A percentile compares a stretch with the other conserved stretches of the same genome.
Conservation (phyloP, 129 eudicot genomes). For the Calendula officinalis region DNA sequence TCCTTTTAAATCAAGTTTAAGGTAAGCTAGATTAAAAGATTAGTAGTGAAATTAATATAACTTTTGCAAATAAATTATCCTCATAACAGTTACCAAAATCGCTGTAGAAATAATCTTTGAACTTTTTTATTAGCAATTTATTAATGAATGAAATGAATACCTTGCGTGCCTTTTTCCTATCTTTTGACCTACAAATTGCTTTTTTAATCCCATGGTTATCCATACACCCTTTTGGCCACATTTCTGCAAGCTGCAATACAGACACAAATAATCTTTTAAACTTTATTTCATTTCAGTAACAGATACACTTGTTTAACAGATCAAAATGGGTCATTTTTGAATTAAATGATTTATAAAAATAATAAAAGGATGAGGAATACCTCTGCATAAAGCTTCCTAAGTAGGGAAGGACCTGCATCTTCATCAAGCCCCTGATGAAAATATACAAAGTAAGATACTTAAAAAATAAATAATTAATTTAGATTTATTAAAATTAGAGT, state of each 20-base stretch:
- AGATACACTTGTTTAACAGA: background rate
- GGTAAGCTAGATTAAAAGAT: too few relatives aligned
- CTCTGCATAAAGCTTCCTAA: constrained; percentile 79
- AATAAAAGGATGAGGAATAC: constrained; percentile 25
- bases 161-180: constrained; percentile 57
- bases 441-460: constrained; percentile 23
- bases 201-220: constrained; percentile 78
- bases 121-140: too few relatives aligned
- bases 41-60: too few relatives aligned
- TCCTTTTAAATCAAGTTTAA: background rate
- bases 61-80: too few relatives aligned
- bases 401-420: constrained; percentile 69
- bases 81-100: background rate
- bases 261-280: constrained; percentile 10
- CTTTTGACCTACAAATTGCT: constrained; percentile 79
- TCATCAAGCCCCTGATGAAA: constrained; percentile 68
- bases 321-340: background rate
- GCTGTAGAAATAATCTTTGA: too few relatives aligned
- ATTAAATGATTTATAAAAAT: background rate
- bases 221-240: constrained; percentile 84
- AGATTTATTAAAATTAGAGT: background rate
- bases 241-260: constrained; percentile 62
- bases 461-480: background rate
- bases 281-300: background rate
- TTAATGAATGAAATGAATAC: constrained; percentile 26